Percentiles rank a stretch among this genome's conserved stretches.
These are phyloP conservation scores for Fusarium sambucinum DNA, from an alignment of 2,329 filamentous ascomycete species.

Conservation along the genomic window DNA sequence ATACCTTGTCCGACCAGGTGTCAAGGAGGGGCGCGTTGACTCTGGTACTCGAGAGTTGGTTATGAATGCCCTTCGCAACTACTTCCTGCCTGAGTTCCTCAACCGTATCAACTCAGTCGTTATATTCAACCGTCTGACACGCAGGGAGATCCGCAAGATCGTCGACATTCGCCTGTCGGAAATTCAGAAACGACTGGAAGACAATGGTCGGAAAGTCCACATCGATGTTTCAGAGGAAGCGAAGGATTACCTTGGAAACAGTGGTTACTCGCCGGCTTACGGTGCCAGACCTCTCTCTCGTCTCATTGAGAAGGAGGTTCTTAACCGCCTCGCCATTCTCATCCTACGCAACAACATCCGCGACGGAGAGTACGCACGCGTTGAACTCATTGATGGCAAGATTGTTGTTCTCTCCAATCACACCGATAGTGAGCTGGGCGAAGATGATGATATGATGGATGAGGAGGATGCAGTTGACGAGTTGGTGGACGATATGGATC, in stretches of 20 bases:
- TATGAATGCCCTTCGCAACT: conserved; percentile 89
- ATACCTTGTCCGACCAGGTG: conserved; percentile 83
- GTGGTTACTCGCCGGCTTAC: conserved; percentile 95
- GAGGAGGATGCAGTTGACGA: conserved; percentile 81
- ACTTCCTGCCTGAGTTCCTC: conserved; percentile 98
- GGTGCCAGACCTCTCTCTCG: conserved; percentile 89
- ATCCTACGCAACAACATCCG: conserved; percentile 86
- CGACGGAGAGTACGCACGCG: conserved; percentile 85
- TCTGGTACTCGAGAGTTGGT: conserved; percentile 87
- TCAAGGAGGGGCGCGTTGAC: conserved; percentile 87
- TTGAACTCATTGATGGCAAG: conserved; percentile 83
- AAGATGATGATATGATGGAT: conserved; percentile 80
- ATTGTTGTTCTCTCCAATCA: conserved; percentile 89
- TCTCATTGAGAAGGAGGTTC: conserved; percentile 96
- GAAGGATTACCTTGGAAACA: conserved; percentile 90
- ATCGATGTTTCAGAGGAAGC: conserved; percentile 87
- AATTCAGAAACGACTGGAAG: conserved; percentile 89
- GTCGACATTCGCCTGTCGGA: conserved; percentile 90
- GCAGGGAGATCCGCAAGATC: conserved; percentile 91
- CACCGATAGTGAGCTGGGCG: conserved; percentile 67
- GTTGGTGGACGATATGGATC: conserved; percentile 70
- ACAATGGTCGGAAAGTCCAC: conserved; percentile 86
- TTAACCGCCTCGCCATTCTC: conserved; percentile 91
- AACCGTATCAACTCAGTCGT: conserved; percentile 97
- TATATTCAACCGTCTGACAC: conserved; percentile 97